Evolutionary conservation across 2,329 filamentous ascomycete species (phyloP).

Genomic region (Fusarium chuoi): DNA sequence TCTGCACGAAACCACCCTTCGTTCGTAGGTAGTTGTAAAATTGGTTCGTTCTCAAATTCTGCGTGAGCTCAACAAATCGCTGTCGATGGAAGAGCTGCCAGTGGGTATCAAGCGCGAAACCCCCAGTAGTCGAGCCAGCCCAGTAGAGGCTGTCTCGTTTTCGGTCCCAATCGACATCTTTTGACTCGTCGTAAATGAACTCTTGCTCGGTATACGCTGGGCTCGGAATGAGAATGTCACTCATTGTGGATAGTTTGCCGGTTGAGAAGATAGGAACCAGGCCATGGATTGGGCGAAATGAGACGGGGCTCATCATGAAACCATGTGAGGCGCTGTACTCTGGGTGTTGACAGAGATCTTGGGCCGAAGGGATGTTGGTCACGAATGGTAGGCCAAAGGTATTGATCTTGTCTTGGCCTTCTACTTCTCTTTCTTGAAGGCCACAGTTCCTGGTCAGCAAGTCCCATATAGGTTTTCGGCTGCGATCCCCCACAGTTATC

Average conservation of each 20-base stretch:
- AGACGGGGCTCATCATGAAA: conserved; percentile 55
- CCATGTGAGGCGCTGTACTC: conserved; percentile 59
- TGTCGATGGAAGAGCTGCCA: conserved; percentile 50
- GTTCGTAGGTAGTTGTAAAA: rapidly evolving
- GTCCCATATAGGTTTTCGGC: conserved; percentile 46
- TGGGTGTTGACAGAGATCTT: conserved; percentile 57
- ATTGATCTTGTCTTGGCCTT: conserved; percentile 10
- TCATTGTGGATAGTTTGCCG: conserved; percentile 56
- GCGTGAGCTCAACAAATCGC: not conserved
- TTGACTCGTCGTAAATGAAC: conserved; percentile 52
- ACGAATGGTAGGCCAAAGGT: conserved; percentile 52
- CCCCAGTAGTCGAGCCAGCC: conserved; percentile 66
- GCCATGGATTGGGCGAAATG: conserved; percentile 52
- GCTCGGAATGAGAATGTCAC: conserved; percentile 63
- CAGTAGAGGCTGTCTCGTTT: conserved; percentile 66
- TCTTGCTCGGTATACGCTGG: conserved; percentile 57
- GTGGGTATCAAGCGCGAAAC: conserved; percentile 45
- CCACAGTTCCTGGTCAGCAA: conserved; percentile 46
- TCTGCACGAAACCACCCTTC: not conserved
- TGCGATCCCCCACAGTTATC: conserved; percentile 36
- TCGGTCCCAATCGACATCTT: conserved; percentile 58
- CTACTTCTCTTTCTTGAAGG: not conserved
- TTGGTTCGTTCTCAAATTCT: not conserved
- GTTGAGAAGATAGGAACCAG: conserved; percentile 59
- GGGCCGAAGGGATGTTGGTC: conserved; percentile 40